Evolutionary conservation across 345 rosid species (phyloP).

Genomic region (Durio zibethinus): DNA sequence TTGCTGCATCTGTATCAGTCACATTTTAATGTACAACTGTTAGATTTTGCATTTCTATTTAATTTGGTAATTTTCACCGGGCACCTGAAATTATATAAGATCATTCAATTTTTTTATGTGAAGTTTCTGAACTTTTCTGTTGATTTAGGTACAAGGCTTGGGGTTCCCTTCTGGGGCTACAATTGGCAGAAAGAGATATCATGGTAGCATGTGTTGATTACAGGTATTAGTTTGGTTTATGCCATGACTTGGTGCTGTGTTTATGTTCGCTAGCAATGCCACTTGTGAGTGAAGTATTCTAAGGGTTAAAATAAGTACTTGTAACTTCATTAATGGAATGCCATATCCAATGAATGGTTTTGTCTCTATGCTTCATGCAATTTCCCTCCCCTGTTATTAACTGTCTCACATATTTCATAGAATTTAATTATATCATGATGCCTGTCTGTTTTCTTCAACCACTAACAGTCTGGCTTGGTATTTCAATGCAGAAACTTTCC

Average conservation of each 20-base stretch:
- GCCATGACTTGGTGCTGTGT: not conserved
- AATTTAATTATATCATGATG: not conserved
- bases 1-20: constrained; percentile 10
- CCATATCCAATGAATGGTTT: not conserved
- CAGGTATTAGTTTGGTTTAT: constrained; percentile 51
- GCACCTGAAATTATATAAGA: not conserved
- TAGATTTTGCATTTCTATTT: not conserved
- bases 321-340: not conserved
- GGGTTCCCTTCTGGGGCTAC: constrained; percentile 94
- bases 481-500: constrained; percentile 75
- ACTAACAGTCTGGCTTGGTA: not conserved
- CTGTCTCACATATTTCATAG: not conserved
- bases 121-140: constrained; percentile 14
- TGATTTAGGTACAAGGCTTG: constrained; percentile 93
- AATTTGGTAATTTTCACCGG: not conserved
- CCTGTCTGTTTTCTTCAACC: constrained; percentile 7
- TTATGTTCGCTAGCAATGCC: constrained; percentile 1
- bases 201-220: constrained; percentile 93
- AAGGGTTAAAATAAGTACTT: not conserved
- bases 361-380: not conserved
- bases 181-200: constrained; percentile 88
- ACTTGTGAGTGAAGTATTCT: not conserved
- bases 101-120: constrained; percentile 16
- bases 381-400: not conserved
- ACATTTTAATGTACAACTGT: not conserved